Percentiles rank a stretch among this genome's conserved stretches.
phyloP scores from a whole-genome alignment of 805 yeast genomes.

The Isabelozyma heimii region DNA sequence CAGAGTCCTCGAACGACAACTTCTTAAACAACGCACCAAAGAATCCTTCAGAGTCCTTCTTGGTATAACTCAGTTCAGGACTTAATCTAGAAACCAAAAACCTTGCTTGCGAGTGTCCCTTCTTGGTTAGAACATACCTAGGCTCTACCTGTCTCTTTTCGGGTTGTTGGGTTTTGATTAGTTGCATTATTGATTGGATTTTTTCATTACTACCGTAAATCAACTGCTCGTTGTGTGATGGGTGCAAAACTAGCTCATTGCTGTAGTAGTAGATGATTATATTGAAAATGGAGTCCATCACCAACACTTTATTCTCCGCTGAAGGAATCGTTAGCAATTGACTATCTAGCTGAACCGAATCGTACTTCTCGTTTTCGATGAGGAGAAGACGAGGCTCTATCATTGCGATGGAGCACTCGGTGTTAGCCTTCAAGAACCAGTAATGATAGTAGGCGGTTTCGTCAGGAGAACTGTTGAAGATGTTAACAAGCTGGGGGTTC shows the following conservation, averaged over 20 bases:
- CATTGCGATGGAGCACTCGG: conserved; percentile 15
- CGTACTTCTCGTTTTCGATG: conserved; percentile 1
- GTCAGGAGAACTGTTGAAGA: conserved; percentile 44
- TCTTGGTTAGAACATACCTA: conserved; percentile 28
- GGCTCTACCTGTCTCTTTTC: conserved; percentile 14
- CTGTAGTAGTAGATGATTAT: conserved; percentile 20
- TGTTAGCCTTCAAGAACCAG: conserved; percentile 20
- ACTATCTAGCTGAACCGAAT: conserved; percentile 15
- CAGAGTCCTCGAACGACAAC: not conserved
- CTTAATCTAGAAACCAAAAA: conserved; percentile 29
- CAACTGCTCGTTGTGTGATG: conserved; percentile 21
- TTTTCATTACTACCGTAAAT: conserved; percentile 7
- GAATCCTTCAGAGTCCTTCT: not conserved
- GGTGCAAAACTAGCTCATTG: conserved; percentile 20
- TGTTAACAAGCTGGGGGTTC: conserved; percentile 32
- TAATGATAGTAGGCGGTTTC: conserved; percentile 43
- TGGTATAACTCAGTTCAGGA: conserved; percentile 13
- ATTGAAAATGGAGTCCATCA: conserved; percentile 29
- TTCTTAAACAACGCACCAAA: not conserved
- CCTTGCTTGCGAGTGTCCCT: conserved; percentile 37
- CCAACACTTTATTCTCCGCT: conserved; percentile 11
- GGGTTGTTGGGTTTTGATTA: conserved; percentile 7
- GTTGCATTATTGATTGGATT: conserved; percentile 7
- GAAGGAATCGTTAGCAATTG: conserved; percentile 8
- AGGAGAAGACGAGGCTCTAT: conserved; percentile 30